Percentiles rank a stretch among this genome's conserved stretches.
phyloP scores from a whole-genome alignment of 1,139 yeast species.

The Hemisphaericaspora lyxosophila region DNA sequence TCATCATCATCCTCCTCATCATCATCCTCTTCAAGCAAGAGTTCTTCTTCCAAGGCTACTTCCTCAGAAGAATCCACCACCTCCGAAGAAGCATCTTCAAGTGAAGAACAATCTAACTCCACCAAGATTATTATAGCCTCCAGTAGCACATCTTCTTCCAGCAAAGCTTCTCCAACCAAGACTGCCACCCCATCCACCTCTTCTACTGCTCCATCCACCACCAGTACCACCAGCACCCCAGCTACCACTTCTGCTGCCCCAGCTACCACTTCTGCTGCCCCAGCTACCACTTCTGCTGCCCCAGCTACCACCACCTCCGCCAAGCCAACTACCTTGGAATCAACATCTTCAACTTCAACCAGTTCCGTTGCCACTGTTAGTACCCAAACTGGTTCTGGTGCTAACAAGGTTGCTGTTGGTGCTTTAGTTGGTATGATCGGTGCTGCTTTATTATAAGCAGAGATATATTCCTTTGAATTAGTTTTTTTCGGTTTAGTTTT shows the following conservation, averaged over 20 bases:
- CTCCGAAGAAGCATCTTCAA: slow-evolving; percentile 10
- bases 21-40: slow-evolving; percentile 25
- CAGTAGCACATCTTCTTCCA: slow-evolving; percentile 5
- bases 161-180: slow-evolving; percentile 9
- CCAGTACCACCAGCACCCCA: slow-evolving; percentile 9
- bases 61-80: slow-evolving; percentile 16
- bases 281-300: background rate
- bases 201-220: slow-evolving; percentile 9
- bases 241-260: slow-evolving; percentile 11
- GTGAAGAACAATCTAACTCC: slow-evolving; percentile 22
- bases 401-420: slow-evolving; percentile 47
- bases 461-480: background rate
- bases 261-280: slow-evolving; percentile 1
- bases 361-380: slow-evolving; percentile 9
- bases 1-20: slow-evolving; percentile 28
- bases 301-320: slow-evolving; percentile 10
- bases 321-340: background rate
- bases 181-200: slow-evolving; percentile 7
- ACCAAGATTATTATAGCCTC: slow-evolving; percentile 1
- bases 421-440: slow-evolving; percentile 46
- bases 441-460: slow-evolving; percentile 45
- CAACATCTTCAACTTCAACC: slow-evolving; percentile 1
- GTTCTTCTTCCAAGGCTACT: slow-evolving; percentile 24
- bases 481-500: background rate
- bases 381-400: slow-evolving; percentile 18